A percentile compares a stretch with the other conserved stretches of the same genome.
Evolutionary conservation across 345 rosid species (phyloP).

Genomic region (Dovyalis caffra): DNA sequence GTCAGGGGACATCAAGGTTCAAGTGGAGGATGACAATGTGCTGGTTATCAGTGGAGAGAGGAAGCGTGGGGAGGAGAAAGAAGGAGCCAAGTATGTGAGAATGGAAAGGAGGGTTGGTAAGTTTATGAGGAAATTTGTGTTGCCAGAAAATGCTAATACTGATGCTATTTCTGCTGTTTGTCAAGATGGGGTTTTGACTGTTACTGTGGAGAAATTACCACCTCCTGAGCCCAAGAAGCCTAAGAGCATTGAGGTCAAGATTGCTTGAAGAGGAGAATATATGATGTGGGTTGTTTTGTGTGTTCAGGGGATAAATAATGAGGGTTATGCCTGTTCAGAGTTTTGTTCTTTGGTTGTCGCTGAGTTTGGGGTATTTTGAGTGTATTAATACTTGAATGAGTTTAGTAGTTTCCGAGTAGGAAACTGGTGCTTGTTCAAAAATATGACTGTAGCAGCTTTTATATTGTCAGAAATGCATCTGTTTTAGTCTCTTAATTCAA

Average conservation of each 20-base stretch:
- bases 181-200: conserved; percentile 72
- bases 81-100: conserved; percentile 59
- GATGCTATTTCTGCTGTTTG: conserved; percentile 61
- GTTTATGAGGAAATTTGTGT: conserved; percentile 66
- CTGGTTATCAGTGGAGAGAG: conserved; percentile 66
- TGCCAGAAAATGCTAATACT: conserved; percentile 69
- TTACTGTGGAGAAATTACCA: conserved; percentile 69
- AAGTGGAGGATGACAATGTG: conserved; percentile 72
- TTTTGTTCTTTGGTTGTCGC: too few species aligned
- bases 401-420: too few species aligned
- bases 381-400: too few species aligned
- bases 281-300: neutral
- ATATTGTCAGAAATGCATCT: too few species aligned
- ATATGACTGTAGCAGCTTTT: too few species aligned
- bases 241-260: conserved; percentile 63
- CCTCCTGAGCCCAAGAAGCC: conserved; percentile 86
- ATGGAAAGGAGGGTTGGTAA: conserved; percentile 83
- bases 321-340: neutral
- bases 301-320: neutral
- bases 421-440: too few species aligned
- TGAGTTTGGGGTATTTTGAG: too few species aligned
- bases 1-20: conserved; percentile 63
- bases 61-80: conserved; percentile 52
- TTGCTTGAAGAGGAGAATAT: conserved; percentile 38
- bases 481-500: too few species aligned